Percentiles rank a stretch among this genome's conserved stretches.
These are phyloP conservation scores for Zygoascus bituminiphila DNA, from an alignment of 805 yeast species.

Conservation along the genomic window DNA sequence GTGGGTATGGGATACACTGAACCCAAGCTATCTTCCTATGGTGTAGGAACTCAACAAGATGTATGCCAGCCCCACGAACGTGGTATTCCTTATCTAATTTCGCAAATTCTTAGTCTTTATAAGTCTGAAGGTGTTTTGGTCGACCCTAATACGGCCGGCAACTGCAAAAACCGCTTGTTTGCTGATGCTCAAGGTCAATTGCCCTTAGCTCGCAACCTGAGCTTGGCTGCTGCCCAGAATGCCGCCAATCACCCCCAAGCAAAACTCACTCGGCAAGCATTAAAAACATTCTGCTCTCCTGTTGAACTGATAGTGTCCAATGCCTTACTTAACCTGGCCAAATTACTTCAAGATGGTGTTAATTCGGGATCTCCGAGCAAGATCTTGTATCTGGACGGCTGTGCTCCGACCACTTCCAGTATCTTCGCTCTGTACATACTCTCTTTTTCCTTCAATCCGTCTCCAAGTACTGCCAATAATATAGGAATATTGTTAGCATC, in stretches of 20 bases:
- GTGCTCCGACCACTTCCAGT: conserved; percentile 19
- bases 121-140: not conserved
- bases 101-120: not conserved
- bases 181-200: not conserved
- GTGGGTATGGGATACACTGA: not conserved
- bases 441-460: conserved; percentile 24
- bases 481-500: conserved; percentile 27
- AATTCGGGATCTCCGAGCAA: conserved; percentile 20
- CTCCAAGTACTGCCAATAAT: conserved; percentile 29
- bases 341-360: conserved; percentile 28
- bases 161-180: conserved; percentile 4
- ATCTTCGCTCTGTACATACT: conserved; percentile 25
- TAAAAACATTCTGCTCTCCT: not conserved
- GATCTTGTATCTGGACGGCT: conserved; percentile 19
- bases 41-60: conserved; percentile 10
- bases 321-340: conserved; percentile 27
- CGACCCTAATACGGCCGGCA: conserved; percentile 4
- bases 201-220: not conserved
- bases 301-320: conserved; percentile 21
- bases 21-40: not conserved
- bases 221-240: not conserved
- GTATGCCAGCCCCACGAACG: not conserved
- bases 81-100: conserved; percentile 8
- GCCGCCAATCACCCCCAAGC: not conserved
- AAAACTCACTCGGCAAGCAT: not conserved